Evolutionary conservation across 768 basidiomycete species (phyloP).

Genomic region (Rubroboletus satanas): DNA sequence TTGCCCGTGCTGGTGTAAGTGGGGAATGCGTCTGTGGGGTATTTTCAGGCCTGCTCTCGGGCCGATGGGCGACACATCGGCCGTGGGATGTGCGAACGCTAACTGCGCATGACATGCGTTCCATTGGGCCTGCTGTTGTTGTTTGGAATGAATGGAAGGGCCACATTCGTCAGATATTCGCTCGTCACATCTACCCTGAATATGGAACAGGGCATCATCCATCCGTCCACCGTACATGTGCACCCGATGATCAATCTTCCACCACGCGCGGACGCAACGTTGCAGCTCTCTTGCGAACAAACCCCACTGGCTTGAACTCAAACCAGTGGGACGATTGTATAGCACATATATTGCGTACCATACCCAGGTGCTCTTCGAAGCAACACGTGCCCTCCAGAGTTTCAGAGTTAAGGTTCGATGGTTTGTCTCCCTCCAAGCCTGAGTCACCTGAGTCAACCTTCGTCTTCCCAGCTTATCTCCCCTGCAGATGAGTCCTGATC

Average conservation of each 20-base stretch:
- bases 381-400: background rate
- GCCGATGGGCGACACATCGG: background rate
- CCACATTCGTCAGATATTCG: constrained; percentile 3
- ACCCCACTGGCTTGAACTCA: constrained; percentile 5
- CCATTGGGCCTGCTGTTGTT: constrained; percentile 1
- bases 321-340: background rate
- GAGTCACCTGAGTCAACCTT: background rate
- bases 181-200: constrained; percentile 16
- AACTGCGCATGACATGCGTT: background rate
- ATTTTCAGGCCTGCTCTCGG: background rate
- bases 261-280: constrained; percentile 22
- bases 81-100: constrained; percentile 2
- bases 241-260: constrained; percentile 28
- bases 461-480: constrained; percentile 27
- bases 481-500: constrained; percentile 8
- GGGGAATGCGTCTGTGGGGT: background rate
- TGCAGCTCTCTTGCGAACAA: constrained; percentile 14
- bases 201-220: constrained; percentile 6
- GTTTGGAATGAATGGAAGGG: constrained; percentile 13
- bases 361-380: constrained; percentile 1
- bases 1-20: background rate
- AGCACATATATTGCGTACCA: background rate
- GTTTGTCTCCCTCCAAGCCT: constrained; percentile 9
- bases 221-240: constrained; percentile 11
- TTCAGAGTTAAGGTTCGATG: constrained; percentile 16